These are phyloP conservation scores for Hordeum marinum DNA, from an alignment of 176 grass and related monocot genomes.

Conservation along the genomic window DNA sequence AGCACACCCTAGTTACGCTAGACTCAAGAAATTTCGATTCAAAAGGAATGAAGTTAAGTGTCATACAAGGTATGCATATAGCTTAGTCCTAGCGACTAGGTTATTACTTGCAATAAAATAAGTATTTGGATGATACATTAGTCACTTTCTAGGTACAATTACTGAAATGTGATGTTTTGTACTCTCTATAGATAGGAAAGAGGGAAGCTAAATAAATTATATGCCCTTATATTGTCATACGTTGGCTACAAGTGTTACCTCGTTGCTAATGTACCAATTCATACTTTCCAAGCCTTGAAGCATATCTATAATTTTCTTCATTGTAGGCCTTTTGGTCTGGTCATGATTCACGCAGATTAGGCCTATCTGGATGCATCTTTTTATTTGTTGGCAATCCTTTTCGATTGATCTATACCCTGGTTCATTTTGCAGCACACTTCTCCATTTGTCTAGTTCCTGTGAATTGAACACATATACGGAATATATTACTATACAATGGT, in stretches of 20 bases:
- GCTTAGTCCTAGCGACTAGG: not conserved
- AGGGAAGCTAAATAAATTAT: not conserved
- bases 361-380: not conserved
- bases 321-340: not conserved
- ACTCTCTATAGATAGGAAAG: not conserved
- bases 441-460: not conserved
- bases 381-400: not conserved
- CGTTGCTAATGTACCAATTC: not conserved
- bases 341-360: not conserved
- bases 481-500: not conserved
- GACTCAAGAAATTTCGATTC: not conserved
- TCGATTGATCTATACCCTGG: not conserved
- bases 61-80: not conserved
- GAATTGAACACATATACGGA: not conserved
- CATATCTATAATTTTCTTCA: not conserved
- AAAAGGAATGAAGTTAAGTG: not conserved
- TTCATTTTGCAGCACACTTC: not conserved
- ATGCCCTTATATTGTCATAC: not conserved
- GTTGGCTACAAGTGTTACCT: not conserved
- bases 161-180: not conserved
- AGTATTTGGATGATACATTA: not conserved
- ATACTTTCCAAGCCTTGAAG: not conserved
- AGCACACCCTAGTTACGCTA: not conserved
- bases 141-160: not conserved
- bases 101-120: too few species aligned